Base-by-base conservation (phyloP, 176 grass and related monocot species). In the Zea luxurians region DNA sequence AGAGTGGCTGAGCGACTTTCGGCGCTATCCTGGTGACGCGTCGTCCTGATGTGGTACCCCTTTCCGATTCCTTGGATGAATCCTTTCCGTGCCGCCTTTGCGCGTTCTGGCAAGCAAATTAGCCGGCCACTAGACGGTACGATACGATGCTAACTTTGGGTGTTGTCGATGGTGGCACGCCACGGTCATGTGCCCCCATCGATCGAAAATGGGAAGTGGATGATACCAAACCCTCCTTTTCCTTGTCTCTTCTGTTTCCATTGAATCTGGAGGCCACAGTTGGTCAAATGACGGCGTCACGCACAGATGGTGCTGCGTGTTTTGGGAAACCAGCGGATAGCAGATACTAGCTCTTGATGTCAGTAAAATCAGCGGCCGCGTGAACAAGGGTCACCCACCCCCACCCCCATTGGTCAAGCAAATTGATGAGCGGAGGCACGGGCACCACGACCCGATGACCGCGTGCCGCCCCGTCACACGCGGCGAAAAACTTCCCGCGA, bases 201-300 rank as follows among this genome's bases (percentile, higher is more conserved):
- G 6, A 34, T 61, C 54, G 2, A 16, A 45, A 18, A 42, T 1
- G n/a, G 58, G 50, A 75, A 44, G 18, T 3, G 47, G 13, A 70
- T 27, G 55, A 13, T 77, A 57, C 64, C 84, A 53, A 54, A 46
- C 20, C 17, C 37, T 35, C 34, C 12, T 36, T 80, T 36, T 10
- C 7, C 5, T 0, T 4, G 8, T 6, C 3, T 37, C 60, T 35
- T 8, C 0, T 4, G 8, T 6, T 5, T 37, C 60, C 46, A 61
- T 44, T 76, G 7, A 4, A 37, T 15, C 68, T 11, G 16, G 15
- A 49, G 18, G 38, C 34, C 11, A 66, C 65, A 7, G 48, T 59
- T 40, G 9, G 79, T 87, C 68, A 87, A 66, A 73, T 5, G 13
- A 54, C 2, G 1, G 66, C 74, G 68, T 45, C 75, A 43, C 9